Evolutionary conservation across 2,329 filamentous ascomycete genomes (phyloP), one percentile per base, ranked within the genome.

Genomic region (Sordariomycetes sp.): DNA sequence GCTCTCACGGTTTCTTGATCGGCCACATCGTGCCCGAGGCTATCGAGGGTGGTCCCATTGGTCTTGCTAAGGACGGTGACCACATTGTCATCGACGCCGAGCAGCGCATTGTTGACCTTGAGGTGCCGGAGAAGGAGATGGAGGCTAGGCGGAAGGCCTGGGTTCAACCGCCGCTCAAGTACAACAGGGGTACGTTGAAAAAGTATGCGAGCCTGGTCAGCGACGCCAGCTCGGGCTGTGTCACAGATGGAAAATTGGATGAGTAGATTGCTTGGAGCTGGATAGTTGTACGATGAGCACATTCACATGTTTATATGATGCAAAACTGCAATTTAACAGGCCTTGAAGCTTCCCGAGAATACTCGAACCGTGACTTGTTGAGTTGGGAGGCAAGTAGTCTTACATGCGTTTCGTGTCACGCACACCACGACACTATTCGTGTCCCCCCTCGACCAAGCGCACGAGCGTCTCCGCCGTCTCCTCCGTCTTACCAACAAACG

Each of bases 21-120:
- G 90, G 90, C 1, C 88, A 95, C 50, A 86, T 95, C 11, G 83
- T 84, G 3, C 90, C 90, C 3, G 90, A 96, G 59, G 90, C 90
- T 1, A 86, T 84, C 2, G 80, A 82, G 2, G 90, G 90, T 12
- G 90, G 90, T 0, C 88, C 90, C 1, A 87, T 96, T 50, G 88
- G 83, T 0, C 63, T 94, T 6, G 85, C 95, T 3, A 54, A 65
- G 46, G 73, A 93, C 47, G 90, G 86, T 3, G 90, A 96, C 57
- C 59, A 74, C 18, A 77, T 96, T 33, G 87, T 83, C 4, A 95
- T 96, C 49, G 84, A 92, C 53, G 87, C 88, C 0, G 77, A 85
- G 46, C 75, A 63, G 23, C 93, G 94, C 53, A 75, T 73, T 38
- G 86, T 95, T 64, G 68, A 75, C 20, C 36, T 41, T 2, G 70